A percentile compares a stretch with the other conserved stretches of the same genome.
Conservation (phyloP, 192 early-diverging fungal genomes). For the Rhizoclosmatium sp. region DNA sequence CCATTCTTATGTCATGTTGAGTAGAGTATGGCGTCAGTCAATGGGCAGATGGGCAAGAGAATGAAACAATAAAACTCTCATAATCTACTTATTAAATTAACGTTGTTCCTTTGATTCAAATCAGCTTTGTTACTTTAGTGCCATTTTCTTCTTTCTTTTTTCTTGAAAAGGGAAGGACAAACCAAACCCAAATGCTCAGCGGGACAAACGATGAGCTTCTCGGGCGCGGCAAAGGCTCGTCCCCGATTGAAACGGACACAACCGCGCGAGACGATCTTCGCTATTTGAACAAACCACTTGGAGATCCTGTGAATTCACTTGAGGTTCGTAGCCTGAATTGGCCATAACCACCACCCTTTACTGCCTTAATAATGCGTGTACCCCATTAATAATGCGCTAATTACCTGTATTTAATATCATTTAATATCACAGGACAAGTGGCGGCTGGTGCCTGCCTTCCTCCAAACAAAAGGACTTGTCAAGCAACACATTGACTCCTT, state of each 20-base stretch:
- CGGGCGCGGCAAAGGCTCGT: constrained; percentile 55
- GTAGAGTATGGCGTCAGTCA: too few species aligned
- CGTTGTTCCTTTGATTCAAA: too few species aligned
- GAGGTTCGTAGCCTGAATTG: constrained; percentile 46
- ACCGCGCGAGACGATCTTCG: constrained; percentile 61
- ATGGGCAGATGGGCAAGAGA: too few species aligned
- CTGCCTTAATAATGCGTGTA: too few species aligned
- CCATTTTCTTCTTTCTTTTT: background rate
- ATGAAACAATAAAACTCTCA: too few species aligned
- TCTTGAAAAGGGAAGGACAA: background rate
- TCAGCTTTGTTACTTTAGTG: too few species aligned
- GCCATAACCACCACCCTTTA: too few species aligned
- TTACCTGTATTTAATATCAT: background rate
- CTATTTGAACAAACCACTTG: constrained; percentile 60
- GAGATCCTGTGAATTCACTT: constrained; percentile 64
- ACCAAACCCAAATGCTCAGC: background rate
- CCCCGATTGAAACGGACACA: constrained; percentile 61
- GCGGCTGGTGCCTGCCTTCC: constrained; percentile 95
- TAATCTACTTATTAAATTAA: too few species aligned
- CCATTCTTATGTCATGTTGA: too few species aligned
- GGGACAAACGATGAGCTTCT: background rate
- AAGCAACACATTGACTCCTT: constrained; percentile 99
- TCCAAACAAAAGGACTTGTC: constrained; percentile 96
- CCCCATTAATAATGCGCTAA: background rate
- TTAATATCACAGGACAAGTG: constrained; percentile 85